phyloP scores from a whole-genome alignment of 495 filamentous ascomycete species.

The Tuber aestivum region DNA sequence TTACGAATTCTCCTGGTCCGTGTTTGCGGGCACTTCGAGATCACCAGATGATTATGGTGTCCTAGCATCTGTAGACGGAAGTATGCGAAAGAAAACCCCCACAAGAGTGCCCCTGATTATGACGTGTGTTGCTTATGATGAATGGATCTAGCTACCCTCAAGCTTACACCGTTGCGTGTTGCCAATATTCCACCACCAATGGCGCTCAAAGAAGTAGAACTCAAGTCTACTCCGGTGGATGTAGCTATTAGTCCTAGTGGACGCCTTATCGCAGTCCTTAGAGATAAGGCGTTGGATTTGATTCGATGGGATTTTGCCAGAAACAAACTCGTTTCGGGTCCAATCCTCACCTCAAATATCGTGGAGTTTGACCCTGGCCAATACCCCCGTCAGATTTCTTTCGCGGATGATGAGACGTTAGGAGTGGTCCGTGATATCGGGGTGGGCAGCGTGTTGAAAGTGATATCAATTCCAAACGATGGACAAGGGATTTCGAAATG shows the following conservation, averaged over 20 bases:
- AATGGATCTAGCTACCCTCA: slow-evolving; percentile 53
- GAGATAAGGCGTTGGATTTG: slow-evolving; percentile 56
- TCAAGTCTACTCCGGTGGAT: slow-evolving; percentile 62
- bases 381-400: slow-evolving; percentile 40
- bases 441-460: slow-evolving; percentile 27
- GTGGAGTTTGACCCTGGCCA: slow-evolving; percentile 45
- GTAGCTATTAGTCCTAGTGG: slow-evolving; percentile 64
- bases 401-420: slow-evolving; percentile 36
- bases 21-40: slow-evolving; percentile 60
- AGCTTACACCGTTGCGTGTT: slow-evolving; percentile 75
- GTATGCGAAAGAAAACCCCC: slow-evolving; percentile 45
- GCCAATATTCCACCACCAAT: slow-evolving; percentile 90
- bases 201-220: slow-evolving; percentile 66
- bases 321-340: slow-evolving; percentile 47
- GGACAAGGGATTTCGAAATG: slow-evolving; percentile 18
- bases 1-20: slow-evolving; percentile 63
- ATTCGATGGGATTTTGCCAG: slow-evolving; percentile 58
- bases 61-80: slow-evolving; percentile 82
- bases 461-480: slow-evolving; percentile 22
- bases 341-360: slow-evolving; percentile 49
- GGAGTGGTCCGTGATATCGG: slow-evolving; percentile 23
- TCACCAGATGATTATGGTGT: slow-evolving; percentile 73
- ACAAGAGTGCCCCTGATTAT: background rate
- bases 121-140: slow-evolving; percentile 2
- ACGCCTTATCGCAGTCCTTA: slow-evolving; percentile 65